Percentiles rank a stretch among this genome's conserved stretches.
phyloP scores from a whole-genome alignment of 202 grass and related monocot genomes.

The Bolboschoenoplectus hybrid region DNA sequence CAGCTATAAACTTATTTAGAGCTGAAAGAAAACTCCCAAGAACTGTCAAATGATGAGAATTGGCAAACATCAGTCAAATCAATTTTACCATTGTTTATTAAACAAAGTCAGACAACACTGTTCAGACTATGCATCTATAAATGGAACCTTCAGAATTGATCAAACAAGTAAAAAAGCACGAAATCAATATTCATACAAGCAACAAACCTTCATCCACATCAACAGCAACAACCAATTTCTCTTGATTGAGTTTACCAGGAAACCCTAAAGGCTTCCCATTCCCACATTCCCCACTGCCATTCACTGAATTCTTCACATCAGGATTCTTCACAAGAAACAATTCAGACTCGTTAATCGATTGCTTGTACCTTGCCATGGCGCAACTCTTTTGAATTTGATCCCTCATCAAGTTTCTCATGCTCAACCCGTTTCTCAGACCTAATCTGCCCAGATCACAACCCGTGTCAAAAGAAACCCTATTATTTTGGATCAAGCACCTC shows the following conservation, averaged over 20 bases:
- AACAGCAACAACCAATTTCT: conserved; percentile 90
- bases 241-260: conserved; percentile 34
- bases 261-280: conserved; percentile 59
- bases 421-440: conserved; percentile 54
- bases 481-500: conserved; percentile 24
- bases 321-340: conserved; percentile 49
- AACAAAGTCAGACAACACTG: not conserved
- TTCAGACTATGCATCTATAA: conserved; percentile 1
- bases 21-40: conserved; percentile 94
- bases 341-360: conserved; percentile 50
- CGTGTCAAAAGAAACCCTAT: conserved; percentile 48
- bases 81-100: not conserved
- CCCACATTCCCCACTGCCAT: conserved; percentile 54
- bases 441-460: conserved; percentile 45
- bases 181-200: not conserved
- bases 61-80: conserved; percentile 13
- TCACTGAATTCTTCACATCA: conserved; percentile 27
- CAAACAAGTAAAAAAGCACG: conserved; percentile 14
- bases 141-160: conserved; percentile 2
- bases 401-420: conserved; percentile 28
- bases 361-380: conserved; percentile 51
- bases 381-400: conserved; percentile 41
- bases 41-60: conserved; percentile 51
- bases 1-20: conserved; percentile 93
- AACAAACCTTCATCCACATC: conserved; percentile 98